phyloP scores from a whole-genome alignment of 225 moss, liverwort and hornwort species.

The Neckera pumila region DNA sequence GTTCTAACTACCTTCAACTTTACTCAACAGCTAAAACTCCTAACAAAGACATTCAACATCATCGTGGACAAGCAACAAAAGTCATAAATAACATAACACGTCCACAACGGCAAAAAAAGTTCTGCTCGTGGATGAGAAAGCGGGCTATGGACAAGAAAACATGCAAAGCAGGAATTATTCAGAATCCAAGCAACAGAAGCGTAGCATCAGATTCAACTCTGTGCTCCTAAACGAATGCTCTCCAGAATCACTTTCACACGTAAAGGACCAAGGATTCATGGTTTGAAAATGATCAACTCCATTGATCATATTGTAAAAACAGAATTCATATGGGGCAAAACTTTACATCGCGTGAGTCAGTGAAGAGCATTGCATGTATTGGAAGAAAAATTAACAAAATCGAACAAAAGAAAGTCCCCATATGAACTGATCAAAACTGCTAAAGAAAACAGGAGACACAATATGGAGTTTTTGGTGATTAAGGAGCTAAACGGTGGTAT shows the following conservation, averaged over 20 bases:
- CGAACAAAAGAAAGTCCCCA: background rate
- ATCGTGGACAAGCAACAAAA: background rate
- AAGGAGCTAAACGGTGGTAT: background rate
- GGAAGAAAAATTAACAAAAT: background rate
- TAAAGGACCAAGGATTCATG: background rate
- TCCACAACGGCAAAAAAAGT: background rate
- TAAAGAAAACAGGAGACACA: background rate
- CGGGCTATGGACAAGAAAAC: background rate
- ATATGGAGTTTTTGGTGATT: background rate
- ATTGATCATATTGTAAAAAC: background rate
- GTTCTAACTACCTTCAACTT: background rate
- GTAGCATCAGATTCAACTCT: background rate
- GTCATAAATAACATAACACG: background rate
- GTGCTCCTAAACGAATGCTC: background rate
- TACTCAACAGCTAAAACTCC: background rate
- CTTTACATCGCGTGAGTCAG: background rate
- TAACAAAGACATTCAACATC: background rate
- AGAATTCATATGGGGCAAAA: background rate
- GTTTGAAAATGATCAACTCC: background rate
- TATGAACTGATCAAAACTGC: background rate
- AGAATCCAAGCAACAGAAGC: background rate
- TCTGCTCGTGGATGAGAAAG: background rate
- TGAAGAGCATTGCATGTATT: background rate
- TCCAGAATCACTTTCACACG: background rate
- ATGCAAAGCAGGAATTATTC: background rate